Evolutionary conservation across 805 yeast species (phyloP), one percentile per base, ranked within the genome.

Genomic region (Ogataea pini): DNA sequence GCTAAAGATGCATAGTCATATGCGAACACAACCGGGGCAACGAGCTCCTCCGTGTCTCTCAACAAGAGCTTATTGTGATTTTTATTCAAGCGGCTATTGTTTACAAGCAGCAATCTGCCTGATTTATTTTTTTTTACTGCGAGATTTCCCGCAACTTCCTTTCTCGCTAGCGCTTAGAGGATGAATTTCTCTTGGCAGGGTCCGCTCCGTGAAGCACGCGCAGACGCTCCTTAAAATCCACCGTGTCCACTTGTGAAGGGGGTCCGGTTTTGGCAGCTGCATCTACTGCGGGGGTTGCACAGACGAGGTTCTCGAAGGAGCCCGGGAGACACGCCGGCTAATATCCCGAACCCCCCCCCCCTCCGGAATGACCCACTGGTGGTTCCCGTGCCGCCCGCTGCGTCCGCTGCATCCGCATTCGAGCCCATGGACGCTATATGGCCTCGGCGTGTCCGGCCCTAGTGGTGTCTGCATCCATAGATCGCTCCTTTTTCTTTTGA

Each of bases 181-280:
- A 24, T 17, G 33, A 27, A 25, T 13, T 38, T 45, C 6, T 45
- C 48, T 45, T 45, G 49, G 49, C 49, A 46, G 49, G 49, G 49
- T 46, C 49, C 48, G 36, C 27, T 31, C 37, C 37, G 40, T 36
- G 40, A 16, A 19, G 40, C 40, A 27, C 40, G 29, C 22, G 17
- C 17, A 36, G 29, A 13, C 29, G 24, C 38, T 34, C 38, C 20
- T 12, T 27, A n/a, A 36, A 10, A 9, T 31, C 33, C 29, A 32
- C 32, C 45, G 34, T 22, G 37, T 29, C 17, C 45, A 13, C 14
- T 18, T n/a, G 45, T 9, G 6, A 17, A 9, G 7, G 37, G 37
- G 37, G 45, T 29, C 27, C 29, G 32, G 29, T 10, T 34, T 18
- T 34, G 46, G 40, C 40, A 34, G 33, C 33, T 27, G 24, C 28